Conservation (phyloP, 352 stramenopile species). For the Pythium insidiosum region DNA sequence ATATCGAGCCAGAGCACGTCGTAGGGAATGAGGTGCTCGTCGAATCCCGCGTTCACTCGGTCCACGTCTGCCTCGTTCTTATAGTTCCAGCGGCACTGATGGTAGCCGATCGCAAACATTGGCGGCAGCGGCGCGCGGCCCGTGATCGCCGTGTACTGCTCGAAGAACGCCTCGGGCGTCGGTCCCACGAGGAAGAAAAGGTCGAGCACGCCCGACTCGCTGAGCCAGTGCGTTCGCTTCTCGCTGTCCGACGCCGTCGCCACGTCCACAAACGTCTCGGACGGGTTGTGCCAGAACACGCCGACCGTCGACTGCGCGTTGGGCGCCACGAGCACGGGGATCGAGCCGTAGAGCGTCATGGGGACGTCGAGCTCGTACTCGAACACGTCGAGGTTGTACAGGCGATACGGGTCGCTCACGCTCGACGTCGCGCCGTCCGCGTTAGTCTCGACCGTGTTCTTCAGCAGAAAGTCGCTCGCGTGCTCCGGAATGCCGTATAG, state of each 20-base stretch:
- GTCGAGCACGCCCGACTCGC: conserved; percentile 95
- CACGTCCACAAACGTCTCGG: conserved; percentile 98
- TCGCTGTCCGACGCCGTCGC: conserved; percentile 35
- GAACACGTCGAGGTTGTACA: conserved; percentile 99
- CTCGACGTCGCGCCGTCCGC: conserved; percentile 17
- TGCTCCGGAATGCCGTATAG: conserved; percentile 98
- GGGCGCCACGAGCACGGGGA: conserved; percentile 60
- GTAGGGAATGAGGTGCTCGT: conserved; percentile 97
- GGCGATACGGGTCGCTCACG: conserved; percentile 93
- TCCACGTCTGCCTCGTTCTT: conserved; percentile 96
- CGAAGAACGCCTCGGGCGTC: conserved; percentile 71
- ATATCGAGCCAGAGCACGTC: conserved; percentile 99
- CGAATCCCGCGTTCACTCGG: conserved; percentile 85
- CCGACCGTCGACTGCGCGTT: conserved; percentile 78
- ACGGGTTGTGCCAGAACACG: conserved; percentile 99
- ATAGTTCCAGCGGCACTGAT: conserved; percentile 99
- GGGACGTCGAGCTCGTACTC: conserved; percentile 98
- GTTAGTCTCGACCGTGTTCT: conserved; percentile 78
- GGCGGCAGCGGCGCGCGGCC: conserved; percentile 90
- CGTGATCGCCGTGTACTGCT: conserved; percentile 92
- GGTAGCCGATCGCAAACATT: conserved; percentile 96
- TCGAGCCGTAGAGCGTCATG: conserved; percentile 97
- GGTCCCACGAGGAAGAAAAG: conserved; percentile 94
- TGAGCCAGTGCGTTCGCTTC: conserved; percentile 90
- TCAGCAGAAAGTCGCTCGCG: conserved; percentile 90